Percentiles rank a stretch among this genome's conserved stretches.
Conservation (phyloP, 2,329 filamentous ascomycete species). For the Colletotrichum kahawae region DNA sequence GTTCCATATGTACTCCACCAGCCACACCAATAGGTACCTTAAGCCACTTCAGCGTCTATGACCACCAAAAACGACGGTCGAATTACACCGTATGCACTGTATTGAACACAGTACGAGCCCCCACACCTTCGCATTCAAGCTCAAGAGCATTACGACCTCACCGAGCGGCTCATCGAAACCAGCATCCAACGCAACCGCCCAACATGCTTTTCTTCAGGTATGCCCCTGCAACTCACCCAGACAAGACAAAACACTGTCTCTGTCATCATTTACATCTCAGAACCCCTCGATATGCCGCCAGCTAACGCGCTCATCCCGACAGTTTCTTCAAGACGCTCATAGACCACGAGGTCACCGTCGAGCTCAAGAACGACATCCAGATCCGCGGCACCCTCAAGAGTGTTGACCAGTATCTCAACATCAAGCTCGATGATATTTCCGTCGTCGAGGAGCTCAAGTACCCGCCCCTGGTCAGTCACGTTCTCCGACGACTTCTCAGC, state of each 20-base stretch:
- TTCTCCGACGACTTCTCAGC: background rate
- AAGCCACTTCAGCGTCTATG: background rate
- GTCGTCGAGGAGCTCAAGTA: constrained; percentile 95
- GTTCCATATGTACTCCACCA: background rate
- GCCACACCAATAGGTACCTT: background rate
- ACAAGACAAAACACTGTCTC: background rate
- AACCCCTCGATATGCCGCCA: background rate
- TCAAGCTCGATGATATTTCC: constrained; percentile 95
- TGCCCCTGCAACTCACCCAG: constrained; percentile 1
- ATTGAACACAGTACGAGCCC: background rate
- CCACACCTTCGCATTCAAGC: constrained; percentile 3
- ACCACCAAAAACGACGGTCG: background rate
- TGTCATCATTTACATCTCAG: background rate
- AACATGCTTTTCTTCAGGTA: constrained; percentile 54
- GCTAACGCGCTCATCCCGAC: constrained; percentile 16
- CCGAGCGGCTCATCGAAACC: constrained; percentile 9
- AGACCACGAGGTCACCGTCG: constrained; percentile 95
- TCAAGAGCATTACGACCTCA: constrained; percentile 4
- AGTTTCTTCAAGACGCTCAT: constrained; percentile 99
- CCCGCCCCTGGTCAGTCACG: constrained; percentile 76
- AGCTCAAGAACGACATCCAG: constrained; percentile 99
- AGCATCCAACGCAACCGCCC: constrained; percentile 16
- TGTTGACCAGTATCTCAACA: constrained; percentile 98
- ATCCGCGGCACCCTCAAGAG: constrained; percentile 95
- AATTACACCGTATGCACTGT: background rate